These are phyloP conservation scores for Monilinia vaccinii-corymbosi DNA, from an alignment of 2,329 filamentous ascomycete genomes.

Conservation along the genomic window DNA sequence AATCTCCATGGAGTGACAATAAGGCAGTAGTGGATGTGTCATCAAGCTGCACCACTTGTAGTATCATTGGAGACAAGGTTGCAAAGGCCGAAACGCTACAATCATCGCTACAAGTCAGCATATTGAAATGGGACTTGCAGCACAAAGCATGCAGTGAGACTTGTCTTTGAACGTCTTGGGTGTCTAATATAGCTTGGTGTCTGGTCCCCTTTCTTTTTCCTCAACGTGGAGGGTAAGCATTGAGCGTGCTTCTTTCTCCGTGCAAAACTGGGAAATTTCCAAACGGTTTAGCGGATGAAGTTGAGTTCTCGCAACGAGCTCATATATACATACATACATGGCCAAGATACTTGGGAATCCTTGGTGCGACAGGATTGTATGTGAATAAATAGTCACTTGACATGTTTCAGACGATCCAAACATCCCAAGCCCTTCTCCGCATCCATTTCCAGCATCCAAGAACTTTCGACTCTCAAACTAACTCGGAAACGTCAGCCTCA, in stretches of 20 bases:
- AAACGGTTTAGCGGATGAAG: constrained; percentile 4
- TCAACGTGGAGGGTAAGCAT: not conserved
- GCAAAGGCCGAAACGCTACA: not conserved
- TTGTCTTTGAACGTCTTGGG: not conserved
- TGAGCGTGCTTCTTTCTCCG: not conserved
- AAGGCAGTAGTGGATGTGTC: not conserved
- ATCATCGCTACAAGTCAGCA: not conserved
- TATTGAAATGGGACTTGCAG: not conserved
- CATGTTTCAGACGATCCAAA: not conserved
- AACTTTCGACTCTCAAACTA: not conserved
- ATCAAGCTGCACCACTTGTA: constrained; percentile 1
- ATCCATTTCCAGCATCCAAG: not conserved
- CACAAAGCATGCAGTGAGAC: constrained; percentile 2
- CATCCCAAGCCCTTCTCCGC: not conserved
- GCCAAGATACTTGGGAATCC: constrained; percentile 6
- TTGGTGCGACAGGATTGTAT: not conserved
- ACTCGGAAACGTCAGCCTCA: not conserved
- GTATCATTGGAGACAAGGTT: not conserved
- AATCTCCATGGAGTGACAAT: not conserved
- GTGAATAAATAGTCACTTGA: not conserved
- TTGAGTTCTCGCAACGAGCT: not conserved
- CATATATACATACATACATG: constrained; percentile 1
- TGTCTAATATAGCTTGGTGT: not conserved
- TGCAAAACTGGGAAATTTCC: not conserved
- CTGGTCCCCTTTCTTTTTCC: not conserved